These are phyloP conservation scores for Yarrowia galli DNA, from an alignment of 1,139 yeast genomes.

Conservation along the genomic window DNA sequence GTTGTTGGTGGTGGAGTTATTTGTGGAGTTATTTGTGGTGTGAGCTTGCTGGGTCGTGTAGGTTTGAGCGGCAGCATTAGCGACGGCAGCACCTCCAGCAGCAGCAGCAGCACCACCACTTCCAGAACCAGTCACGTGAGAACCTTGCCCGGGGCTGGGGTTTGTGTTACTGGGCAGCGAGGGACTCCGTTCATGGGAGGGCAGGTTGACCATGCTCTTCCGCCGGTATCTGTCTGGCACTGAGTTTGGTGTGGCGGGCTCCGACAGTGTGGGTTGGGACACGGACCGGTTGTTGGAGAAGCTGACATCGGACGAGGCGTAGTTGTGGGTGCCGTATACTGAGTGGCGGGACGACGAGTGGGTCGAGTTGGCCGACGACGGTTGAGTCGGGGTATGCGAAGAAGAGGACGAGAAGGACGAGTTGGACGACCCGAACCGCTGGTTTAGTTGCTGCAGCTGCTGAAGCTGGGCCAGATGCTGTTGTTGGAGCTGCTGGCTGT, in stretches of 20 bases:
- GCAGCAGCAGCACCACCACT: neutral
- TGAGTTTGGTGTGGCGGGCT: constrained; percentile 9
- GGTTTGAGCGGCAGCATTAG: constrained; percentile 9
- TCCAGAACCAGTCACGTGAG: constrained; percentile 24
- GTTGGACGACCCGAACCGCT: constrained; percentile 36
- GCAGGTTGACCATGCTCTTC: constrained; percentile 27
- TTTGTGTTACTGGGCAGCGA: constrained; percentile 1
- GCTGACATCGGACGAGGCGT: constrained; percentile 30
- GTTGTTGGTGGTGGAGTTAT: neutral
- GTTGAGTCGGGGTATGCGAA: constrained; percentile 25
- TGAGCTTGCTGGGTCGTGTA: constrained; percentile 27
- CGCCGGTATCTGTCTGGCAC: constrained; percentile 32
- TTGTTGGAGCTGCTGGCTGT: constrained; percentile 37
- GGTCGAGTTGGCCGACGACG: constrained; percentile 16
- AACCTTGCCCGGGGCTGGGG: neutral
- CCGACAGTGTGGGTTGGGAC: constrained; percentile 13
- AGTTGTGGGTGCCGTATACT: constrained; percentile 23
- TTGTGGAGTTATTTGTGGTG: constrained; percentile 8
- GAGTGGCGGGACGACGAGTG: constrained; percentile 34
- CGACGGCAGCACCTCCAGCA: neutral
- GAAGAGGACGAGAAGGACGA: constrained; percentile 39
- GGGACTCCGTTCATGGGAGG: constrained; percentile 22
- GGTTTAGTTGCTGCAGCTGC: constrained; percentile 40
- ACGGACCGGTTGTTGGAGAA: constrained; percentile 18
- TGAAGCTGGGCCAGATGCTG: constrained; percentile 39